These are phyloP conservation scores for Lactifluus pinguis DNA, from an alignment of 768 basidiomycete species.

Conservation along the genomic window DNA sequence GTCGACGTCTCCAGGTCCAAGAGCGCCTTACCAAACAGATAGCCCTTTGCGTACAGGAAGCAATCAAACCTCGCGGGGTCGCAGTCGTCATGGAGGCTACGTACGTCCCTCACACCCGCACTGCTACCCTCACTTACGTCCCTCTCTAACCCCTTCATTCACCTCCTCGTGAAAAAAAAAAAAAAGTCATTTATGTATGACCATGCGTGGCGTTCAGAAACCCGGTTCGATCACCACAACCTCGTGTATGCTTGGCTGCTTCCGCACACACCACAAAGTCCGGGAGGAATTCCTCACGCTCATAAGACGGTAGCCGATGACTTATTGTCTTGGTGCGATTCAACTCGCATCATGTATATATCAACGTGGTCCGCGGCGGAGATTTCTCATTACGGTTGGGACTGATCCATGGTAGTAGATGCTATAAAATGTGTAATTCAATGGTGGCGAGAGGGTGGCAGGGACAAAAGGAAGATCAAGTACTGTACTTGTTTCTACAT, in stretches of 20 bases:
- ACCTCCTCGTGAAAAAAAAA: neutral
- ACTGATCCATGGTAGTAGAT: constrained; percentile 1
- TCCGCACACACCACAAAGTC: constrained; percentile 97
- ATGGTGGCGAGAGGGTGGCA: neutral
- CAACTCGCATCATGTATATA: constrained; percentile 34
- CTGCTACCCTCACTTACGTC: constrained; percentile 3
- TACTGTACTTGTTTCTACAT: constrained; percentile 6
- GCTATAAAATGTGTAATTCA: constrained; percentile 15
- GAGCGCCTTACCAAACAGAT: constrained; percentile 97
- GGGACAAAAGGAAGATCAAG: neutral
- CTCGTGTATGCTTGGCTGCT: constrained; percentile 97
- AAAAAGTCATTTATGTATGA: constrained; percentile 92
- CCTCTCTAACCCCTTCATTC: constrained; percentile 9
- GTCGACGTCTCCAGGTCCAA: constrained; percentile 91
- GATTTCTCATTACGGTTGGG: neutral
- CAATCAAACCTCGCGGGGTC: constrained; percentile 94
- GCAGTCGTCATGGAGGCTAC: constrained; percentile 99
- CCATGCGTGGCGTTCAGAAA: constrained; percentile 99
- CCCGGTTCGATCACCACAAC: constrained; percentile 93
- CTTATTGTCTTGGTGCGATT: constrained; percentile 30
- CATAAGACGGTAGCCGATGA: constrained; percentile 42
- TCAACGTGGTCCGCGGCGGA: constrained; percentile 1
- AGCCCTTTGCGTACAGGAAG: constrained; percentile 95
- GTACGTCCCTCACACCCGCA: constrained; percentile 40
- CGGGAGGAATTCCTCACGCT: constrained; percentile 92